Evolutionary conservation across 306 rosid genomes (phyloP).

Genomic region (Vachellia pachyceras): DNA sequence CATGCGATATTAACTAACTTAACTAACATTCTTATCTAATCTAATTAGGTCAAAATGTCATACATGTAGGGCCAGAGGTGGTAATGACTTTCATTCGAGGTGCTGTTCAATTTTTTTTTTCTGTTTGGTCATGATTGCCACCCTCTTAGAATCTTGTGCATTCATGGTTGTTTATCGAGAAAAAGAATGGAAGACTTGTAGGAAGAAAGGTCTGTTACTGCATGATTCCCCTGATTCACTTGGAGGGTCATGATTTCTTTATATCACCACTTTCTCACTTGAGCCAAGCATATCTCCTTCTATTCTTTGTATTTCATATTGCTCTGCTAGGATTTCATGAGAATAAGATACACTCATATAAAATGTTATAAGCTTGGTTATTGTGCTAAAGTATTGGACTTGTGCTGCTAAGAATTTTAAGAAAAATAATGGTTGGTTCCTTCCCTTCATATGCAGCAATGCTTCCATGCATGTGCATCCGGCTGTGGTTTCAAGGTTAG

Average conservation of each 20-base stretch:
- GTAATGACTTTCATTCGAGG: background rate
- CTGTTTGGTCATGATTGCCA: background rate
- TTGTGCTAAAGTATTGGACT: background rate
- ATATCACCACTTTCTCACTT: background rate
- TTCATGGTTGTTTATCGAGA: background rate
- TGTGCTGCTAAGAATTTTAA: background rate
- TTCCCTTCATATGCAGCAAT: conserved; percentile 61
- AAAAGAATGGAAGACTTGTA: too few species aligned
- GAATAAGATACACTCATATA: background rate
- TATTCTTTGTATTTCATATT: background rate
- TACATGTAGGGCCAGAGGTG: too few species aligned
- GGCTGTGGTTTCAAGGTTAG: conserved; percentile 96
- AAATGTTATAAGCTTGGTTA: background rate
- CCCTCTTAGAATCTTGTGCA: background rate
- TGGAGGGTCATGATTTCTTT: background rate
- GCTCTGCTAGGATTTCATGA: background rate
- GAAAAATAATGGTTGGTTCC: conserved; percentile 36
- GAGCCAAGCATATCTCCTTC: background rate
- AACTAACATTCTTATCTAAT: too few species aligned
- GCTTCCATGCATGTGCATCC: conserved; percentile 87
- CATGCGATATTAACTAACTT: too few species aligned
- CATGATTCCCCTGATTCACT: background rate
- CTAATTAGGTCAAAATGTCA: too few species aligned
- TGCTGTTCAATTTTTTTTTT: background rate
- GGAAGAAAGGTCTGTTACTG: background rate